Conservation (phyloP, 352 stramenopile species). For the Phytopythium vexans region DNA sequence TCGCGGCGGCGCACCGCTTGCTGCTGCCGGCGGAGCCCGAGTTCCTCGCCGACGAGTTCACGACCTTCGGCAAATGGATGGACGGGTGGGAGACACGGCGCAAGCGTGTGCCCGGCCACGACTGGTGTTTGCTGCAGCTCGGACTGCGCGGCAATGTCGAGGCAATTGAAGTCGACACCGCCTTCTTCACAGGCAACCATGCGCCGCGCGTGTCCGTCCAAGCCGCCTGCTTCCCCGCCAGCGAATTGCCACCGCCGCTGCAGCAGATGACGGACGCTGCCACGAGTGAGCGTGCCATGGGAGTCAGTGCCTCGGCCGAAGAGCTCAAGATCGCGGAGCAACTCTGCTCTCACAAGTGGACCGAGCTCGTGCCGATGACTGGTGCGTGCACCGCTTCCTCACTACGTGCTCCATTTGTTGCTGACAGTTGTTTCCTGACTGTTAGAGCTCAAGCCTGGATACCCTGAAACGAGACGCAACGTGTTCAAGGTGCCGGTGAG, state of each 20-base stretch:
- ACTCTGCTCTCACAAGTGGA: conserved; percentile 53
- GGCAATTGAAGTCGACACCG: conserved; percentile 88
- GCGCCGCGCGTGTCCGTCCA: conserved; percentile 87
- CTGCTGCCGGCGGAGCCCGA: conserved; percentile 67
- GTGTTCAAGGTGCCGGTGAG: conserved; percentile 51
- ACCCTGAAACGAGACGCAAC: conserved; percentile 87
- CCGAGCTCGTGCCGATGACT: conserved; percentile 56
- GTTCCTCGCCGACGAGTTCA: conserved; percentile 92
- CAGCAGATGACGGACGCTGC: conserved; percentile 36
- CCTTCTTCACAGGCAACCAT: conserved; percentile 94
- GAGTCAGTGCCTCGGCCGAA: conserved; percentile 34
- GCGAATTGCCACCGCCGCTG: conserved; percentile 26
- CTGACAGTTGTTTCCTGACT: not conserved
- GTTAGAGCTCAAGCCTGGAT: conserved; percentile 61
- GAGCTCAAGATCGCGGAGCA: conserved; percentile 44
- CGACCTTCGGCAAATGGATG: conserved; percentile 94
- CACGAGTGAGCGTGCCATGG: conserved; percentile 44
- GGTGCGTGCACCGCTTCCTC: conserved; percentile 3
- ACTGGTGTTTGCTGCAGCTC: conserved; percentile 92
- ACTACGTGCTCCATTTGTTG: too few species aligned
- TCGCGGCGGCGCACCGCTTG: conserved; percentile 86
- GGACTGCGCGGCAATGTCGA: conserved; percentile 63
- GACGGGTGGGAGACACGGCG: conserved; percentile 94
- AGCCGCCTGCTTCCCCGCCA: conserved; percentile 46
- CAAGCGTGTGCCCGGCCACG: conserved; percentile 81